Evolutionary conservation across 2,329 filamentous ascomycete species (phyloP).

Genomic region (Xylaria sp.): DNA sequence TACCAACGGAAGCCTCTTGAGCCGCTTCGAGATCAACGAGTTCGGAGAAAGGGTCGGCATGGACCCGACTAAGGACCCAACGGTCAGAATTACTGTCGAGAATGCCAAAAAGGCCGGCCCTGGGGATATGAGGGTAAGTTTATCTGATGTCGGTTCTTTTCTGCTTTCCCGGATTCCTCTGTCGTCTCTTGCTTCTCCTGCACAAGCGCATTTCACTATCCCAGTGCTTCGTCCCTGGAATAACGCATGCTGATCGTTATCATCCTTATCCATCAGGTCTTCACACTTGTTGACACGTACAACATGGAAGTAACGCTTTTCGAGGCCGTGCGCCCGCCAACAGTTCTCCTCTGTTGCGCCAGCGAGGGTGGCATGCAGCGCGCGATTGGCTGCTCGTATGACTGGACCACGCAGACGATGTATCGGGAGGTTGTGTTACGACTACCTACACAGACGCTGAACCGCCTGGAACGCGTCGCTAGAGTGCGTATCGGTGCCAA

Average conservation of each 20-base stretch:
- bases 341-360: conserved; percentile 13
- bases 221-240: not conserved
- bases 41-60: not conserved
- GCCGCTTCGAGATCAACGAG: conserved; percentile 6
- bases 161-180: too few relatives aligned
- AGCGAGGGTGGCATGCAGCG: conserved; percentile 30
- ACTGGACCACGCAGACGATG: conserved; percentile 23
- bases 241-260: not conserved
- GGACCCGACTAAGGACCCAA: not conserved
- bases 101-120: not conserved
- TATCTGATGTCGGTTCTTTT: too few relatives aligned
- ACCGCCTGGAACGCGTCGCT: conserved; percentile 20
- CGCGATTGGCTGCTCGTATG: conserved; percentile 26
- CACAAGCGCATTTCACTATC: too few relatives aligned
- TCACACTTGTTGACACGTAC: conserved; percentile 29
- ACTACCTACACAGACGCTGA: conserved; percentile 21
- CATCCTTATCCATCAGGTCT: conserved; percentile 1
- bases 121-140: not conserved
- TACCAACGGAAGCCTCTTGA: not conserved
- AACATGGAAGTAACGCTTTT: conserved; percentile 19
- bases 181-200: too few relatives aligned
- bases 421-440: conserved; percentile 20
- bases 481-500: too few relatives aligned
- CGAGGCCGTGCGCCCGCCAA: conserved; percentile 21
- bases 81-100: not conserved